These are phyloP conservation scores for Colletotrichum coccodes DNA, from an alignment of 2,329 filamentous ascomycete genomes.

Conservation along the genomic window DNA sequence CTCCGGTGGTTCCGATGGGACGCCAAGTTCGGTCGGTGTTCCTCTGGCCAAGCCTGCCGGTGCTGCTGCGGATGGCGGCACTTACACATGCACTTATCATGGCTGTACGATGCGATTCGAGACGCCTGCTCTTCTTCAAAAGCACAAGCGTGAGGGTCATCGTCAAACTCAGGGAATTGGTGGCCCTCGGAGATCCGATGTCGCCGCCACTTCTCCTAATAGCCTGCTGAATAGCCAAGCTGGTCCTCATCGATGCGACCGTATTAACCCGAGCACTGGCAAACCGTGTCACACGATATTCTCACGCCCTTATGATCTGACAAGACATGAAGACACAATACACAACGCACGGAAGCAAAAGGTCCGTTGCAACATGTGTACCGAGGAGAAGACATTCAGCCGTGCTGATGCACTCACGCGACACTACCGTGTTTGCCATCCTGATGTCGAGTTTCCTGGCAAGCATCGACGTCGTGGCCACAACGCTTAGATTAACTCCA, in stretches of 20 bases:
- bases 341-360: slow-evolving; percentile 96
- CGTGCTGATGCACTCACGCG: slow-evolving; percentile 93
- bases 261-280: slow-evolving; percentile 93
- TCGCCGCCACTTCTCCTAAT: slow-evolving; percentile 54
- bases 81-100: slow-evolving; percentile 96
- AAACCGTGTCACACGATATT: slow-evolving; percentile 96
- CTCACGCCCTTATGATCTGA: slow-evolving; percentile 95
- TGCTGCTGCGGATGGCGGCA: slow-evolving; percentile 81
- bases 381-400: slow-evolving; percentile 97
- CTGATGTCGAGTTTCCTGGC: slow-evolving; percentile 85
- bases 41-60: slow-evolving; percentile 63
- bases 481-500: neutral
- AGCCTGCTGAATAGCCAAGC: slow-evolving; percentile 83
- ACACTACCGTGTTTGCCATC: slow-evolving; percentile 94
- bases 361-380: slow-evolving; percentile 91
- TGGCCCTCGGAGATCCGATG: slow-evolving; percentile 43
- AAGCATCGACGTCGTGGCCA: slow-evolving; percentile 54
- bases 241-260: slow-evolving; percentile 91
- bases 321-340: slow-evolving; percentile 95
- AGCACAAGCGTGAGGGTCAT: slow-evolving; percentile 95
- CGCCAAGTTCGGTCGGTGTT: slow-evolving; percentile 42
- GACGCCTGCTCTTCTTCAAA: slow-evolving; percentile 85
- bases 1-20: slow-evolving; percentile 32
- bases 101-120: slow-evolving; percentile 91
- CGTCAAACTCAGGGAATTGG: slow-evolving; percentile 72